Evolutionary conservation across 768 basidiomycete species (phyloP).

Genomic region (Tulasnella sp.): DNA sequence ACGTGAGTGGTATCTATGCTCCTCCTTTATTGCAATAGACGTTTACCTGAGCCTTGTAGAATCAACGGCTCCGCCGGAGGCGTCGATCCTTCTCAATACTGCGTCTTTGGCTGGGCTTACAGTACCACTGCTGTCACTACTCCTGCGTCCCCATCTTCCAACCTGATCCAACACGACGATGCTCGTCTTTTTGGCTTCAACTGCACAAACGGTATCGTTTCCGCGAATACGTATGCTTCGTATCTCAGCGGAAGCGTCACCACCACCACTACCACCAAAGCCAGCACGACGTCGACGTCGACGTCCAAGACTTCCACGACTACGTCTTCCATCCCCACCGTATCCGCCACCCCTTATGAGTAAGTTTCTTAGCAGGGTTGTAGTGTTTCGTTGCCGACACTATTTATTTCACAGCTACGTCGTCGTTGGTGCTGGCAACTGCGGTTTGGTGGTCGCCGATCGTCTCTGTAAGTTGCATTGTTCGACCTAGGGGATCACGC

Average conservation of each 20-base stretch:
- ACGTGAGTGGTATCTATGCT: slow-evolving; percentile 14
- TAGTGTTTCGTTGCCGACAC: no score
- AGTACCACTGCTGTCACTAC: slow-evolving; percentile 39
- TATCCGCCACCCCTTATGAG: slow-evolving; percentile 31
- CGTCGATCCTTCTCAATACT: not conserved
- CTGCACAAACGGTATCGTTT: not conserved
- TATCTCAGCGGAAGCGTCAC: not conserved
- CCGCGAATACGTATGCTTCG: slow-evolving; percentile 2
- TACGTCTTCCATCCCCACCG: slow-evolving; percentile 39
- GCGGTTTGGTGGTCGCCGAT: slow-evolving; percentile 56
- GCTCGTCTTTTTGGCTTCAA: slow-evolving; percentile 8
- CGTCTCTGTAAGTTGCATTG: slow-evolving; percentile 37
- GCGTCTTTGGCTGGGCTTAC: slow-evolving; percentile 41
- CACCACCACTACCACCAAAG: slow-evolving; percentile 29
- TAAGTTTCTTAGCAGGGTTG: not conserved
- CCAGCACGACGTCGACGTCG: slow-evolving; percentile 16
- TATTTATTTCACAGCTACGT: slow-evolving; percentile 16
- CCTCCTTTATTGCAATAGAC: not conserved
- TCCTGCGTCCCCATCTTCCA: slow-evolving; percentile 45
- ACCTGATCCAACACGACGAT: slow-evolving; percentile 11
- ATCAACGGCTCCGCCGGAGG: not conserved
- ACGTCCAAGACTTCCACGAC: slow-evolving; percentile 45
- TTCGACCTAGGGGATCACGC: no score
- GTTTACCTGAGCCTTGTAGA: not conserved
- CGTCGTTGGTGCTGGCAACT: slow-evolving; percentile 56